Evolutionary conservation across 192 early-diverging fungal species (phyloP), one percentile per base, ranked within the genome.

Genomic region (Umbelopsis sp.): DNA sequence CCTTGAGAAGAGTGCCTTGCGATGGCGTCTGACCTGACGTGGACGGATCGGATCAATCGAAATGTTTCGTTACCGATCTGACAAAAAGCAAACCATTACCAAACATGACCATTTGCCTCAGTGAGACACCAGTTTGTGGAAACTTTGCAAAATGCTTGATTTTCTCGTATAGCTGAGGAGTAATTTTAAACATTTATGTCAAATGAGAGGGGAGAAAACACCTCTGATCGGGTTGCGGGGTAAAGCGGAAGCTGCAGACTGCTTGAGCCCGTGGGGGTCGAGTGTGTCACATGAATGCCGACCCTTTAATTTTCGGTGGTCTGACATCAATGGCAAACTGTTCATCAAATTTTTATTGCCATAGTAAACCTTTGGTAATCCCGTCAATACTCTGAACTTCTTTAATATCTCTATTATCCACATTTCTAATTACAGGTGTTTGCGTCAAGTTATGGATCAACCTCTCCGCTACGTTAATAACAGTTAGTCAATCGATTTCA

Each of bases 101-200:
- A 88, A 97, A 98, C 86, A 96, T 88, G 56, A 97, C 95, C 93
- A 98, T 96, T 80, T 98, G 94, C 68, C 88, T 88, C 53, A 98
- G 82, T 26, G 95, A 97, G 22, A 98, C 95, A 20, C 93, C 91
- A 2, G 97, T 98, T 75, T 96, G 97, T 50, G 95, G 94, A 52
- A 94, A 90, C 71, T 83, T 85, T 44, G 91, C 90, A 87, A 91
- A 94, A 78, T 91, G 86, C 36, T 88, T 87, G 70, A 94, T 93
- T 72, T 85, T 92, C 65, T 88, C 88, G 56, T 84, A 83, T 41
- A 93, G 76, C 71, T 88, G 85, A 3, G 88, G 86, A 8, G 85
- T 79, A 43, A 89, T 81, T 69, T 77, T 71, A 73, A 76, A 85
- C 83, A 81, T 81, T 12, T 20, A 21, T 16, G 24, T 9, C 8